These are phyloP conservation scores for Stagonosporopsis tanaceti DNA, from an alignment of 2,329 filamentous ascomycete species.

Conservation along the genomic window DNA sequence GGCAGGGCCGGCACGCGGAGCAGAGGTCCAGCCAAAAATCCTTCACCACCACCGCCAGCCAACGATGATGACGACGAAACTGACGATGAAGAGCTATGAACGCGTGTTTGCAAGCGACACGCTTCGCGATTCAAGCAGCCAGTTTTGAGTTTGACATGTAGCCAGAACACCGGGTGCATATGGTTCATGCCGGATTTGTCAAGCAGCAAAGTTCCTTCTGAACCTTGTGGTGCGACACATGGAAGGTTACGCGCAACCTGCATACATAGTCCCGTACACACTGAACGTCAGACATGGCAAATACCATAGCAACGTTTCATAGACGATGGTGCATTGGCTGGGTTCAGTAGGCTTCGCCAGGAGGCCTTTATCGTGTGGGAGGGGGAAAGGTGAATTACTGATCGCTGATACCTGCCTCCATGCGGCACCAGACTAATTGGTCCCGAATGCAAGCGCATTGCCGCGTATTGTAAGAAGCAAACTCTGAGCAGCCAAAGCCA, in stretches of 20 bases:
- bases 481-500: not conserved
- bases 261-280: not conserved
- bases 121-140: not conserved
- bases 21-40: conserved; percentile 24
- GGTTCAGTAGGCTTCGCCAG: not conserved
- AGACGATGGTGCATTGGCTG: not conserved
- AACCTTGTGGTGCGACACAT: conserved; percentile 7
- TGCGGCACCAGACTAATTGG: not conserved
- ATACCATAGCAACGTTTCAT: conserved; percentile 6
- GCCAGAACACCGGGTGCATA: not conserved
- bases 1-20: conserved; percentile 32
- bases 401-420: not conserved
- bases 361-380: not conserved
- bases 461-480: not conserved
- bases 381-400: not conserved
- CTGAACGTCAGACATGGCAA: not conserved
- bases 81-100: conserved; percentile 49
- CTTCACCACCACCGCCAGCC: conserved; percentile 16
- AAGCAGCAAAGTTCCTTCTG: conserved; percentile 1
- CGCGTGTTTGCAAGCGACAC: not conserved
- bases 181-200: not conserved
- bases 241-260: conserved; percentile 8
- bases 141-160: not conserved
- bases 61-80: conserved; percentile 45
- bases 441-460: not conserved